Percentiles rank a stretch among this genome's conserved stretches.
These are phyloP conservation scores for Podila minutissima DNA, from an alignment of 192 early-diverging fungal genomes.

Conservation along the genomic window DNA sequence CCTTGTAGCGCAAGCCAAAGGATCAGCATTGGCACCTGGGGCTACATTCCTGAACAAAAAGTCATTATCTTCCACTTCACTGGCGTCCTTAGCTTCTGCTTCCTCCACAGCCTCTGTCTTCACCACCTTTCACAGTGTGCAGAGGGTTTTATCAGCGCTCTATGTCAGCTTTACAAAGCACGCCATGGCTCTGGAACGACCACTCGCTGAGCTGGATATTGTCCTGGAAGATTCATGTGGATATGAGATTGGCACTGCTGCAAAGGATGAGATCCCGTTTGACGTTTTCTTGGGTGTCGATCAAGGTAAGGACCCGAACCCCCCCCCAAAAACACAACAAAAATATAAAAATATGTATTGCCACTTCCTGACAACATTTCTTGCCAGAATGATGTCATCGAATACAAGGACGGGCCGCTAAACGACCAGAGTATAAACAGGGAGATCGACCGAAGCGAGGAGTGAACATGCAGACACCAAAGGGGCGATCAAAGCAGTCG, in stretches of 20 bases:
- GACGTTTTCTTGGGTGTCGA: constrained; percentile 54
- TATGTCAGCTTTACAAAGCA: constrained; percentile 62
- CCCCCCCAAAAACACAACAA: too few relatives aligned
- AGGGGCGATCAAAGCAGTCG: not conserved
- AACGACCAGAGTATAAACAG: not conserved
- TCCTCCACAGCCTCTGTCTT: not conserved
- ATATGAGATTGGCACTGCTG: constrained; percentile 57
- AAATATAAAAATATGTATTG: too few relatives aligned
- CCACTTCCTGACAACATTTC: not conserved
- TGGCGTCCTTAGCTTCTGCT: not conserved
- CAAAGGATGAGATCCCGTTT: constrained; percentile 27
- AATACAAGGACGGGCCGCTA: not conserved
- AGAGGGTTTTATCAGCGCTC: constrained; percentile 38
- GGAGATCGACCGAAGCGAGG: not conserved
- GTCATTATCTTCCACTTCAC: not conserved
- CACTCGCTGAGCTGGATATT: constrained; percentile 64
- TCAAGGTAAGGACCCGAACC: constrained; percentile 39
- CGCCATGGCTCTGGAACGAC: constrained; percentile 49
- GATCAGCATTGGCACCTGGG: not conserved
- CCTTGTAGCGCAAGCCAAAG: not conserved
- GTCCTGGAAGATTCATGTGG: constrained; percentile 70
- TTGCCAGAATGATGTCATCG: not conserved
- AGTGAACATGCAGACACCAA: not conserved
- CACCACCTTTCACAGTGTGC: constrained; percentile 30
- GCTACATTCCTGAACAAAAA: not conserved